These are phyloP conservation scores for Tulasnella sp. DNA, from an alignment of 768 basidiomycete genomes.

Conservation along the genomic window DNA sequence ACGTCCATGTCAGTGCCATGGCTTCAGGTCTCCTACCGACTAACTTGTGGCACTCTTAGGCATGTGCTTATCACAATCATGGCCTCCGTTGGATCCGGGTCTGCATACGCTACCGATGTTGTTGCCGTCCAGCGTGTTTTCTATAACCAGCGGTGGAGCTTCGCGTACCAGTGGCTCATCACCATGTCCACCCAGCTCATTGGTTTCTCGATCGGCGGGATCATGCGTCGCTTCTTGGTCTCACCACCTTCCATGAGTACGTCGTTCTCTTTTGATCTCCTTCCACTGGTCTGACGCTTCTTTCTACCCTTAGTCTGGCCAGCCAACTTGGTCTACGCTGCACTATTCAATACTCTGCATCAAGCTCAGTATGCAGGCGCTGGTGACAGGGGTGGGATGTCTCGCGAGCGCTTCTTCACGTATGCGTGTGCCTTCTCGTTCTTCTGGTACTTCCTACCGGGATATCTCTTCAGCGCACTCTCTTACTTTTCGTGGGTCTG, in stretches of 20 bases:
- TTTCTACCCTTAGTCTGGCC: constrained; percentile 69
- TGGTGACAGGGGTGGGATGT: constrained; percentile 56
- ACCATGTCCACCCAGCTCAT: constrained; percentile 40
- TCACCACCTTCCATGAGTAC: constrained; percentile 20
- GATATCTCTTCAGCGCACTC: constrained; percentile 62
- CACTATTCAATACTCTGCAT: constrained; percentile 68
- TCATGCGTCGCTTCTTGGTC: constrained; percentile 52
- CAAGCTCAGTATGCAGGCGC: constrained; percentile 49
- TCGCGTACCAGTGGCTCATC: constrained; percentile 17
- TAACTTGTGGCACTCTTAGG: no score
- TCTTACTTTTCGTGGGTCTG: constrained; percentile 75
- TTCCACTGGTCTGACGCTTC: no score
- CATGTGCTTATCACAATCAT: constrained; percentile 54
- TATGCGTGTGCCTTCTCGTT: constrained; percentile 47
- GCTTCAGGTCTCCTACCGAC: no score
- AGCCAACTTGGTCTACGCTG: constrained; percentile 53
- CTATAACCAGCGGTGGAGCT: constrained; percentile 21
- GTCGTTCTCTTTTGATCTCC: background rate
- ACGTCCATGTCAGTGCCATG: no score
- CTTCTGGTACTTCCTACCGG: constrained; percentile 59
- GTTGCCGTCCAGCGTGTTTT: constrained; percentile 22
- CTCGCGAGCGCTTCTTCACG: constrained; percentile 69
- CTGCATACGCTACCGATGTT: constrained; percentile 24
- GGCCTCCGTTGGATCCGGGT: constrained; percentile 20
- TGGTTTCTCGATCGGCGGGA: constrained; percentile 73